Conservation (phyloP, 2,329 filamentous ascomycete species). For the Gremmenia infestans region DNA sequence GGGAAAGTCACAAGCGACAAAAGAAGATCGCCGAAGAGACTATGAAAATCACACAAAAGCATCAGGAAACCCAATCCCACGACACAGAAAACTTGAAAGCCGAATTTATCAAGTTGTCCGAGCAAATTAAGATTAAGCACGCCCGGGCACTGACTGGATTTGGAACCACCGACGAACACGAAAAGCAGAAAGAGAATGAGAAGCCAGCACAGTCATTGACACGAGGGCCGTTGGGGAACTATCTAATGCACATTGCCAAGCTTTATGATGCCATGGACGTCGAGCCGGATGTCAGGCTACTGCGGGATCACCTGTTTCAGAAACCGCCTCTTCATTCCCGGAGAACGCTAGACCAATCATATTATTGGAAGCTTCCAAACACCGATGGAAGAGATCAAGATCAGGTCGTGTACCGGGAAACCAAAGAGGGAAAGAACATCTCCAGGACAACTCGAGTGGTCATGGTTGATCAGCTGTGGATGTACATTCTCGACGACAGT, state of each 20-base stretch:
- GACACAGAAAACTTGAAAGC: not conserved
- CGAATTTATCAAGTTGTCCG: not conserved
- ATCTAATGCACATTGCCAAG: slow-evolving; percentile 4
- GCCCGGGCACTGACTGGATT: not conserved
- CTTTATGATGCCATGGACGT: slow-evolving; percentile 8
- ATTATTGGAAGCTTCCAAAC: slow-evolving; percentile 7
- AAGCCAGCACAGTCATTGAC: not conserved
- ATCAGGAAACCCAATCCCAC: not conserved
- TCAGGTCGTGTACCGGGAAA: slow-evolving; percentile 12
- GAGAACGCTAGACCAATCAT: slow-evolving; percentile 14
- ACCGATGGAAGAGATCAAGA: slow-evolving; percentile 9
- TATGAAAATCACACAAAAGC: not conserved
- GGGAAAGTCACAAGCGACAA: slow-evolving; percentile 3
- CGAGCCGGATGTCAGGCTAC: slow-evolving; percentile 3
- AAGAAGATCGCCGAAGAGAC: slow-evolving; percentile 7
- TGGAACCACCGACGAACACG: not conserved
- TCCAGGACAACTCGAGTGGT: slow-evolving; percentile 20
- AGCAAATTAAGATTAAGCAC: not conserved
- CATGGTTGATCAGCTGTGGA: slow-evolving; percentile 40
- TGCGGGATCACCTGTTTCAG: slow-evolving; percentile 4
- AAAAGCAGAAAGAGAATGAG: not conserved
- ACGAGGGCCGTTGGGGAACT: not conserved
- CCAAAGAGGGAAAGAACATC: slow-evolving; percentile 3
- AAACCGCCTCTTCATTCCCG: slow-evolving; percentile 7
- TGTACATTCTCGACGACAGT: slow-evolving; percentile 35